Base-by-base conservation (phyloP, 257 asterid species). In the Voacanga thouarsii region DNA sequence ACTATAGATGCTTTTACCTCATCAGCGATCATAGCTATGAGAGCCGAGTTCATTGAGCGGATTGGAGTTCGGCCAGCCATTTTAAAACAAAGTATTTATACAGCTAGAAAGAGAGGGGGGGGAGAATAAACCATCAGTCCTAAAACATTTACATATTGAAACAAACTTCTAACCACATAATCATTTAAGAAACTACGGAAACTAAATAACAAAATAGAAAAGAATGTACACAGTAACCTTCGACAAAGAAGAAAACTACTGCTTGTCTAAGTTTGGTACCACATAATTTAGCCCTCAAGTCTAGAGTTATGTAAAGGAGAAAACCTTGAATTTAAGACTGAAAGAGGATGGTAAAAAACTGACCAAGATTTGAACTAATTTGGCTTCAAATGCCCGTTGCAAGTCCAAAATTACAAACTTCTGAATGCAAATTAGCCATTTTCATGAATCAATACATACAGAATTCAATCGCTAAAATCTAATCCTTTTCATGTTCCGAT, bases 21-120 rank as follows among this genome's bases (percentile, higher is more conserved):
- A 80, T 94, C 98, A 66, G 94, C 98, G 61, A 94, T 94, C 98
- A 94, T 94, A 39, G 97, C 93, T 76, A 94, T 89, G 80, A 94
- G 93, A 45, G 98, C 97, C 12, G 98, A 94, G 84, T 76, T 92
- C 77, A 63, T 92, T 4, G 97, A 83, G 75, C 91, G 96, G 87
- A 94, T 86, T 84, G 89, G 97, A 81, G 93, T 79, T 81, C 88
- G 88, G 84, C 91, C 91, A 30, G 97, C 98, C 98, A 94, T 92
- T 53, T 68, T 41, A 68, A 41, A 19, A 19, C 53, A 23, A 68
- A 67, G 12, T 37, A 37, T 66, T 19, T 66, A 9, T 41, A 41
- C 14, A 67, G n/a, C 16, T 67, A 7, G 50, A 41, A 68, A 41
- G n/a, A n/a, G n/a, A n/a, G n/a, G 49, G 28, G 33, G 41, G 0